Conservation (phyloP, 371 early-diverging fungal genomes). For the Mycotypha africana region DNA sequence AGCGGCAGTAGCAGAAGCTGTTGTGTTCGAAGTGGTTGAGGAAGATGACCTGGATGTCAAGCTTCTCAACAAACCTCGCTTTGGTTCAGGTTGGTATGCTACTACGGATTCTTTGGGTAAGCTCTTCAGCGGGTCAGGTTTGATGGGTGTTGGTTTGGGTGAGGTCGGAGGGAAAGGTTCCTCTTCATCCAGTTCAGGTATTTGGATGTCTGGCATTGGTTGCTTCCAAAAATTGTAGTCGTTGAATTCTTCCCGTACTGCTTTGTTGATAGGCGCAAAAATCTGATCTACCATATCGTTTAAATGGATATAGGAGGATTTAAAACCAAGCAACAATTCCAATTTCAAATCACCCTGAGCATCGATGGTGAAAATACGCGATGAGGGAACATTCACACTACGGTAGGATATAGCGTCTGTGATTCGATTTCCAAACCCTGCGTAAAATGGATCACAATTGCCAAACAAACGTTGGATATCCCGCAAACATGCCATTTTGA, state of each 20-base stretch:
- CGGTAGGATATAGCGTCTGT: constrained; percentile 94
- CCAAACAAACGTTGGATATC: constrained; percentile 88
- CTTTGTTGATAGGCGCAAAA: constrained; percentile 70
- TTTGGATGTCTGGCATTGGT: constrained; percentile 47
- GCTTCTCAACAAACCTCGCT: constrained; percentile 26
- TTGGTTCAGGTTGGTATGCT: constrained; percentile 4
- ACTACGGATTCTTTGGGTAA: constrained; percentile 20
- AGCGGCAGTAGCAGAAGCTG: not conserved
- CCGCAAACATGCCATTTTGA: constrained; percentile 96
- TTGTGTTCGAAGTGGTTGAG: not conserved
- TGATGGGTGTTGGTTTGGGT: constrained; percentile 32
- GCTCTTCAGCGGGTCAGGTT: constrained; percentile 27
- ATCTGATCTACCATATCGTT: constrained; percentile 95
- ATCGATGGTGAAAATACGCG: constrained; percentile 97
- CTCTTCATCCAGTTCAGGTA: constrained; percentile 30
- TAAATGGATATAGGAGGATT: constrained; percentile 79
- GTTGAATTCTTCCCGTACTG: constrained; percentile 63
- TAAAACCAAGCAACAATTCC: constrained; percentile 79
- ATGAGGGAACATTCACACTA: constrained; percentile 88
- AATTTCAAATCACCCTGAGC: constrained; percentile 87
- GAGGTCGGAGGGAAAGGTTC: constrained; percentile 15
- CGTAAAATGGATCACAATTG: constrained; percentile 83
- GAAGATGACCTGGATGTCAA: constrained; percentile 29
- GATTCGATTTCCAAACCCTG: constrained; percentile 98
- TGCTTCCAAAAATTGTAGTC: constrained; percentile 87